Evolutionary conservation across 129 eudicot species (phyloP), one percentile per base, ranked within the genome.

Genomic region (Solidago caesia): DNA sequence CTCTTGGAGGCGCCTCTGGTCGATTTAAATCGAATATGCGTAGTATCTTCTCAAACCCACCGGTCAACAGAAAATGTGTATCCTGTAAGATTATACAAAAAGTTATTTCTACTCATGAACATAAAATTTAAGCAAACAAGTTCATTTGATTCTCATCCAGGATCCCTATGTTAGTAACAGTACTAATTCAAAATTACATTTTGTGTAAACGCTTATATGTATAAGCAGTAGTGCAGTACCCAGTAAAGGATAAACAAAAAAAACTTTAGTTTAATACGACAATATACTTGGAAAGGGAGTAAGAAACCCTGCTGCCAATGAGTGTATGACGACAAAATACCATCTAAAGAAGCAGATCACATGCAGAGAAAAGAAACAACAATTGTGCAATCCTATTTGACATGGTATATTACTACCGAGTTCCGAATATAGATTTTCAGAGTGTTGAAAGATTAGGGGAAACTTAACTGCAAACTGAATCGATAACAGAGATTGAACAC

Each of bases 1-100:
- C 96, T 78, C 82, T 79, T 10, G 96, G 89, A 70, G 96, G 82
- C 41, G 89, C 96, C 73, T 89, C 96, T 2, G 85, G 89, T 29
- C 85, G 75, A 77, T 89, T 86, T 57, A 89, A 71, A 81, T 89
- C 96, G 82, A 74, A 89, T 33, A 89, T 82, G 15, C 91, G 91
- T 57, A 89, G 84, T 7, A 86, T 64, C 76, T 89, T 89, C 78
- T 89, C 96, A 62, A 86, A 75, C 44, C 96, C 96, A 44, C 96
- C 96, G 43, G 96, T 89, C 15, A 89, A 81, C 68, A 89, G 77
- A 71, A 73, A 55, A 66, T 78, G 79, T 11, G 86, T 84, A 79
- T 86, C 89, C 96, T 89, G 82, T 59, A 70, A 12, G 9, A 57
- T 81, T n/a, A 41, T 45, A 42, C 62, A 73, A 12, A 47, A 41